A percentile compares a stretch with the other conserved stretches of the same genome.
Conservation (phyloP, 192 early-diverging fungal genomes). For the Helicostylum pulchrum region DNA sequence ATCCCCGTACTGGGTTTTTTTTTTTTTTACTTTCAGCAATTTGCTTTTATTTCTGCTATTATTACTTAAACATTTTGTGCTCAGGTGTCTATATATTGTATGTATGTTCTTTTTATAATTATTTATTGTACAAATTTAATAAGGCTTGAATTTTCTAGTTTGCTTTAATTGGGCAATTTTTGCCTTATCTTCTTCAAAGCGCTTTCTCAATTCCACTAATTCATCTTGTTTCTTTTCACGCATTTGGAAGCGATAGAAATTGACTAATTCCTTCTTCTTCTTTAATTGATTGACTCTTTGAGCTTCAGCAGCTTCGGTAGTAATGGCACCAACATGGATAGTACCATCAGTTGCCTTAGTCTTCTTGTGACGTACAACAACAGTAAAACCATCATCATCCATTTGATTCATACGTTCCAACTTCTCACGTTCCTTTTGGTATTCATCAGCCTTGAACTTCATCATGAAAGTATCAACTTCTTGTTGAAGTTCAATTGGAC, state of each 20-base stretch:
- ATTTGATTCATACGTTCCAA: constrained; percentile 70
- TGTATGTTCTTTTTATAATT: too few relatives aligned
- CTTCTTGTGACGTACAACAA: constrained; percentile 69
- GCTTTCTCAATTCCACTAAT: constrained; percentile 81
- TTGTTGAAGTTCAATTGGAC: constrained; percentile 45
- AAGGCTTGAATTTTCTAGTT: constrained; percentile 81
- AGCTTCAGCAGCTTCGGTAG: constrained; percentile 53
- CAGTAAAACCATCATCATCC: constrained; percentile 92
- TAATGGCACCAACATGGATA: constrained; percentile 40
- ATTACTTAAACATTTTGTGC: too few relatives aligned
- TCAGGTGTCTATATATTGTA: too few relatives aligned
- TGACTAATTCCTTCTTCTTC: constrained; percentile 79
- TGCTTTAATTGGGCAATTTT: constrained; percentile 78
- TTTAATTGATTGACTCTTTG: constrained; percentile 46
- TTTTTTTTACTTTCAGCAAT: too few relatives aligned
- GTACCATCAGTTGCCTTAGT: constrained; percentile 64
- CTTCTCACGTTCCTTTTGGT: constrained; percentile 62
- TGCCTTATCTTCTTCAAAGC: constrained; percentile 91
- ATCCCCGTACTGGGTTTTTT: too few relatives aligned
- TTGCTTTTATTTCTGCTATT: too few relatives aligned
- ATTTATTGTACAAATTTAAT: constrained; percentile 44
- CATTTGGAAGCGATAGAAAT: constrained; percentile 97
- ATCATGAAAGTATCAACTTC: constrained; percentile 73
- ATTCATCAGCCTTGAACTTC: constrained; percentile 75
- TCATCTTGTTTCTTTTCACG: constrained; percentile 88